phyloP scores from a whole-genome alignment of 1,139 yeast species.

The Candida tetrigidarum region DNA sequence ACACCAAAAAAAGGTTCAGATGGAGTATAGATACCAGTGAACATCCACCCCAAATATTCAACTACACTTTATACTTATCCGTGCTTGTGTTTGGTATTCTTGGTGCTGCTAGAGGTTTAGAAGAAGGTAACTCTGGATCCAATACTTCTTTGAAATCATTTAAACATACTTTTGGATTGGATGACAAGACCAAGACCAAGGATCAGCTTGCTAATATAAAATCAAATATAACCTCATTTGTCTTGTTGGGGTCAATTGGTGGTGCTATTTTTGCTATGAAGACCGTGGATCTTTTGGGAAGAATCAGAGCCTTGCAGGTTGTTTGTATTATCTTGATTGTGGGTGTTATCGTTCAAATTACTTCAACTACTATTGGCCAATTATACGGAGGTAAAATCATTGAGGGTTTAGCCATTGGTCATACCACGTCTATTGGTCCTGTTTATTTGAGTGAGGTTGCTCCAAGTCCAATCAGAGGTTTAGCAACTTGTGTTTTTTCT shows the following conservation, averaged over 20 bases:
- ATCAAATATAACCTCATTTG: constrained; percentile 65
- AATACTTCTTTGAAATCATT: constrained; percentile 33
- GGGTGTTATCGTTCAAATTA: constrained; percentile 52
- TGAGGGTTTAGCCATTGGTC: constrained; percentile 61
- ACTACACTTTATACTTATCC: constrained; percentile 48
- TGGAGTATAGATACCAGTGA: constrained; percentile 26
- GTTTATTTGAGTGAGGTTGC: constrained; percentile 52
- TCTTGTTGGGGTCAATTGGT: constrained; percentile 62
- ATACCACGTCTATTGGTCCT: constrained; percentile 61
- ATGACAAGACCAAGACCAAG: constrained; percentile 39
- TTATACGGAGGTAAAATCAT: constrained; percentile 57
- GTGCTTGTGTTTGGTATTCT: constrained; percentile 59
- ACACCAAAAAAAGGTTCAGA: constrained; percentile 13
- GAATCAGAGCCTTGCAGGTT: constrained; percentile 54
- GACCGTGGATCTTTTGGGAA: constrained; percentile 57
- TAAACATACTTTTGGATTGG: constrained; percentile 47
- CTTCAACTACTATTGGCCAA: constrained; percentile 49
- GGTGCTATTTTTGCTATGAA: constrained; percentile 53
- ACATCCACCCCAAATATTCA: constrained; percentile 55
- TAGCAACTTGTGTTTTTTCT: constrained; percentile 52
- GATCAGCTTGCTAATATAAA: constrained; percentile 48
- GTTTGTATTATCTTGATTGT: constrained; percentile 50
- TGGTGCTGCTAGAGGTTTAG: constrained; percentile 65
- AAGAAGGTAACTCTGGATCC: constrained; percentile 48
- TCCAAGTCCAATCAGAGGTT: constrained; percentile 56